Base-by-base conservation (phyloP, 2,329 filamentous ascomycete species). In the Myriosclerotinia scirpicola region DNA sequence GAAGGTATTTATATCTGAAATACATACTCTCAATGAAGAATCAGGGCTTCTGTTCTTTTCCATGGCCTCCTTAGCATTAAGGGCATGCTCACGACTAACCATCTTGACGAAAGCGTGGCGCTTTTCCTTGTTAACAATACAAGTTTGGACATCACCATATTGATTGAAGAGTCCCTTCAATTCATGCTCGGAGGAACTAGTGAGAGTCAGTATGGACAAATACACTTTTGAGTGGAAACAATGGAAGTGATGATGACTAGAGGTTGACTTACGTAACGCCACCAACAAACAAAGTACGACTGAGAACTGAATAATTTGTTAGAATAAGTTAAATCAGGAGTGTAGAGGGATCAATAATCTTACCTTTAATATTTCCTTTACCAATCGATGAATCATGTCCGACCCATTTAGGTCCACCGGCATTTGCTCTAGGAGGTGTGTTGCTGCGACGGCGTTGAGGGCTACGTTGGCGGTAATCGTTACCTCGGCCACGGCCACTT, bases 101-200 rank as follows among this genome's bases (percentile, higher is more conserved):
- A 99, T 99, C 81, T 99, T 99, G 75, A 99, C 94, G 77, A 99
- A 99, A 7, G 95, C 95, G 78, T 99, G 95, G 22, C 95, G 91
- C 81, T 98, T 99, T 76, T 99, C 95, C 75, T 92, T 90, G 80
- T 99, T 98, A 72, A 97, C 93, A 71, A 99, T 99, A 79, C 94
- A 98, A 1, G 94, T 97, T 79, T 99, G 95, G 5, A 99, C 95
- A 64, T 88, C 83, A 67, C 95, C 95, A 76, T 89, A 97, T 55
- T 87, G 87, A 74, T 82, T 83, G 78, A 99, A 99, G 54, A 96
- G 87, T 61, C 81, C 81, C 64, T 93, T 88, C 64, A 99, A 84
- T 77, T 98, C 93, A 67, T 84, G 82, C 78, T 99, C 94, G 8
- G 90, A 88, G 67, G 87, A 89, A 48, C 88, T 90, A 69, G 38